Evolutionary conservation across 2,329 filamentous ascomycete genomes (phyloP), one percentile per base, ranked within the genome.

Genomic region (Alternaria atra): DNA sequence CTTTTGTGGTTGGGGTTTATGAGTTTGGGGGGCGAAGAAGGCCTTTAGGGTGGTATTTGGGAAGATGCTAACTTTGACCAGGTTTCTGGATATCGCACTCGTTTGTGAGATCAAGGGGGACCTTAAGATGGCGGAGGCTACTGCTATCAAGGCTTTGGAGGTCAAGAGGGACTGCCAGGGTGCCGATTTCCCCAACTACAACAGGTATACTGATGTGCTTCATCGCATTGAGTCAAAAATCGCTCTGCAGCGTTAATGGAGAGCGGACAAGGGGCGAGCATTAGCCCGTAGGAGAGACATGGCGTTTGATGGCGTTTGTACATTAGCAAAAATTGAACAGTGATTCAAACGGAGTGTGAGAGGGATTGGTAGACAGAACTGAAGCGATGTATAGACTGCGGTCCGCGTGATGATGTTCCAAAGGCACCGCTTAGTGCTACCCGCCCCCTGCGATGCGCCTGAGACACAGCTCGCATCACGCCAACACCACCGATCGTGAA

Each of bases 51-150:
- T 30, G 42, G 12, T 1, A 8, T 5, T 44, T 25, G 10, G 10
- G 23, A 29, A 3, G 6, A 13, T 12, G 46, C 61, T 67, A n/a
- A 70, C 52, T 4, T 2, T 6, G 12, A 17, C 3, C 34, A 77
- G 73, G 15, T 77, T 72, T 27, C 53, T 77, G 13, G 76, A 78
- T 37, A 68, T 78, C 30, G 75, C 73, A 15, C 61, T 79, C 0
- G 52, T 76, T 15, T 76, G 73, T 43, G 75, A 77, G 58, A 13
- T 53, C 4, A 62, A 63, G 5, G 61, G 60, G 4, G 73, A 78
- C 29, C 55, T 70, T 8, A 55, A 46, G 42, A 62, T 68, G 55
- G 76, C 71, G 2, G 52, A 63, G 10, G 17, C 32, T 12, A 66
- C 65, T 10, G 71, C 70, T 1, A 39, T 32, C n/a, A 75, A 72